phyloP scores from a whole-genome alignment of 306 rosid species.

The Cucumis melo region DNA sequence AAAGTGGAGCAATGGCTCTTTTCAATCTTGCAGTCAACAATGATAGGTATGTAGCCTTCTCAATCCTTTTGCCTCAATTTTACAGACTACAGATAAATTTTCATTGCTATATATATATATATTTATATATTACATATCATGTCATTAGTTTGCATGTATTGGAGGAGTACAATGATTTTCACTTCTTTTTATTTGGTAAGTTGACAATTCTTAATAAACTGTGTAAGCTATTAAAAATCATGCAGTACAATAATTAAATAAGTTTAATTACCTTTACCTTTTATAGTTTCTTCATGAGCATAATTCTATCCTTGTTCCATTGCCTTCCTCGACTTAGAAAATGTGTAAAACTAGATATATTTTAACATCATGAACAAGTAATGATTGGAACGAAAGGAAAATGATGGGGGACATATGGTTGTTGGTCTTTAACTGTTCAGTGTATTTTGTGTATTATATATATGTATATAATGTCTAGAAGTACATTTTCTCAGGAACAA shows the following conservation, averaged over 20 bases:
- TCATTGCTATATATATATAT: background rate
- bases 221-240: background rate
- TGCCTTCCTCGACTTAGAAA: background rate
- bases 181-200: background rate
- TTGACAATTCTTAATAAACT: background rate
- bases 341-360: background rate
- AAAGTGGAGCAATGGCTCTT: conserved; percentile 96
- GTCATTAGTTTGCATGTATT: background rate
- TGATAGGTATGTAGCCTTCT: conserved; percentile 37
- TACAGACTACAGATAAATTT: background rate
- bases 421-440: background rate
- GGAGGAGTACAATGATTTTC: background rate
- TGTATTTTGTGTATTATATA: background rate
- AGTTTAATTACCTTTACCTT: background rate
- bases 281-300: background rate
- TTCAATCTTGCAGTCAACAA: conserved; percentile 95
- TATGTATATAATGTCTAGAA: background rate
- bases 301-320: background rate
- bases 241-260: background rate
- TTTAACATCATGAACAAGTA: background rate
- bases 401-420: background rate
- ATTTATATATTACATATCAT: background rate
- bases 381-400: background rate
- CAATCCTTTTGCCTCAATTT: background rate
- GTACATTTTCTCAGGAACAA: conserved; percentile 49